A percentile compares a stretch with the other conserved stretches of the same genome.
Conservation (phyloP, 345 rosid genomes). For the Carallia brachiata region DNA sequence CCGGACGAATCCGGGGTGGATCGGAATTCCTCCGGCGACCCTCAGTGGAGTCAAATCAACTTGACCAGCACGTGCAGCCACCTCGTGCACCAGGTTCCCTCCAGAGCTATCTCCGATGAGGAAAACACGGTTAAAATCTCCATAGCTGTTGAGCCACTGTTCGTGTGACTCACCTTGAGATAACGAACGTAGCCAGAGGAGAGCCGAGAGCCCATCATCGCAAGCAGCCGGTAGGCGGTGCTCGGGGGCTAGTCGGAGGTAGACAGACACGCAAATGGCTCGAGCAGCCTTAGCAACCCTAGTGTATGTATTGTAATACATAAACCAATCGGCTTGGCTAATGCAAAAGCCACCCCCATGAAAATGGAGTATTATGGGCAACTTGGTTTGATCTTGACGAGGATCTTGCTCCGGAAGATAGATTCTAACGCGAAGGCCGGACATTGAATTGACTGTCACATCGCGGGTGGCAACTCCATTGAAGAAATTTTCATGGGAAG, state of each 20-base stretch:
- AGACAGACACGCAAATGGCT: conserved; percentile 24
- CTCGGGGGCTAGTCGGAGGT: conserved; percentile 34
- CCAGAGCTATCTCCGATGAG: conserved; percentile 38
- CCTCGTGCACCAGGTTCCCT: conserved; percentile 32
- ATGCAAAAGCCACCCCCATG: conserved; percentile 41
- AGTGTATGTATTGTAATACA: conserved; percentile 30
- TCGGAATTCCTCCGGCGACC: conserved; percentile 27
- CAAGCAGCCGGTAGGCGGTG: conserved; percentile 31
- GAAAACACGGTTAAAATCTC: conserved; percentile 29
- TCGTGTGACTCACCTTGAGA: conserved; percentile 9
- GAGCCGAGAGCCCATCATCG: conserved; percentile 28
- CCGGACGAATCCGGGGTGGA: conserved; percentile 43
- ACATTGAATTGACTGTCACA: conserved; percentile 25
- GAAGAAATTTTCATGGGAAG: conserved; percentile 43
- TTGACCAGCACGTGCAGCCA: conserved; percentile 26
- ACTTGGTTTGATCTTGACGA: background rate
- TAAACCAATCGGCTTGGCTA: conserved; percentile 34
- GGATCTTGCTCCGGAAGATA: conserved; percentile 40
- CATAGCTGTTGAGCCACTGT: conserved; percentile 18
- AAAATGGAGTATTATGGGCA: conserved; percentile 30
- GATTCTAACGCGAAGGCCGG: conserved; percentile 44
- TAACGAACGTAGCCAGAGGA: conserved; percentile 26
- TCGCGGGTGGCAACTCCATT: conserved; percentile 52
- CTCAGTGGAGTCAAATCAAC: conserved; percentile 12
- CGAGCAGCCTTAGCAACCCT: conserved; percentile 12